Percentiles rank a stretch among this genome's conserved stretches.
phyloP scores from a whole-genome alignment of 305 asterid genomes.

The Solanum hybrid region DNA sequence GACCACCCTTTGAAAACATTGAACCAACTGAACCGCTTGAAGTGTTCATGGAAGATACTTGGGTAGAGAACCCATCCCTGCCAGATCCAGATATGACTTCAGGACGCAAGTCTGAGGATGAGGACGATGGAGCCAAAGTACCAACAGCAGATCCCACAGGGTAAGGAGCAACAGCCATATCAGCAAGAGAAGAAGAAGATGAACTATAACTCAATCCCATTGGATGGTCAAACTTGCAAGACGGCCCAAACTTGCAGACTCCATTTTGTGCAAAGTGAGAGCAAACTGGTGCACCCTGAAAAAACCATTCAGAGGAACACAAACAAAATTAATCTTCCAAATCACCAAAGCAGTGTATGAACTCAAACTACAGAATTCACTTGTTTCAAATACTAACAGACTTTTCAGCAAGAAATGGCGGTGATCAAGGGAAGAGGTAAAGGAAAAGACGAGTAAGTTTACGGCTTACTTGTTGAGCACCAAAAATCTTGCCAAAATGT shows the following conservation, averaged over 20 bases:
- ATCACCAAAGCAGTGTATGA: not conserved
- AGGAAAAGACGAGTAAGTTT: not conserved
- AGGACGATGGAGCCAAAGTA: constrained; percentile 59
- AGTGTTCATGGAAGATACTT: constrained; percentile 49
- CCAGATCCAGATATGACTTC: constrained; percentile 35
- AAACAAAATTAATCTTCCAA: not conserved
- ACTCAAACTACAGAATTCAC: not conserved
- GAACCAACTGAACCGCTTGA: constrained; percentile 25
- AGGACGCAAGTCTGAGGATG: constrained; percentile 59
- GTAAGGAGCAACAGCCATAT: constrained; percentile 69
- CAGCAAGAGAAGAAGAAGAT: constrained; percentile 66
- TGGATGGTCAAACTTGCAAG: constrained; percentile 74
- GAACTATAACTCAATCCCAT: constrained; percentile 67
- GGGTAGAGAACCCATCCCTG: constrained; percentile 46
- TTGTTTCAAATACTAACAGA: not conserved
- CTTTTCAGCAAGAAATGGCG: not conserved
- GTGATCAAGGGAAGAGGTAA: not conserved
- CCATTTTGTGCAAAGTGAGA: constrained; percentile 65
- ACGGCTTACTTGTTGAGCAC: not conserved
- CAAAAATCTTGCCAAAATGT: not conserved
- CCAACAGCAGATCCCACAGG: constrained; percentile 54
- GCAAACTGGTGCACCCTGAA: constrained; percentile 64
- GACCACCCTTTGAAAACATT: constrained; percentile 35
- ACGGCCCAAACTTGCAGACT: constrained; percentile 62
- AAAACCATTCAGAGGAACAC: not conserved